A percentile compares a stretch with the other conserved stretches of the same genome.
Evolutionary conservation across 176 grass and related monocot genomes (phyloP).

Genomic region (Carex cristatella): DNA sequence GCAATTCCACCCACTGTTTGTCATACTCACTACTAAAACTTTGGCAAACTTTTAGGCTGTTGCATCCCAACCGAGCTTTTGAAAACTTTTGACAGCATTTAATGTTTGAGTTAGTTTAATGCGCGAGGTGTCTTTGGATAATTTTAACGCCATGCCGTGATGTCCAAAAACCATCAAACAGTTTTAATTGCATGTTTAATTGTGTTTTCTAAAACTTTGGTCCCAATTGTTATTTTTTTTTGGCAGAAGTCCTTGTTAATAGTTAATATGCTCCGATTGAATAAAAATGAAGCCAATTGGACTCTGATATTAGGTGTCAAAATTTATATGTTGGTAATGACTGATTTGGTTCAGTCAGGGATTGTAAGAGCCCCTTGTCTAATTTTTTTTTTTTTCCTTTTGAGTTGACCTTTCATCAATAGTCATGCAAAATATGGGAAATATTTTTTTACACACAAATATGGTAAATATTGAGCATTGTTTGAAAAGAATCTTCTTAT

Average conservation of each 20-base stretch:
- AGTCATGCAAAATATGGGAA: conserved; percentile 10
- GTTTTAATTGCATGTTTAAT: neutral
- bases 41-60: neutral
- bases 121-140: neutral
- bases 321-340: neutral
- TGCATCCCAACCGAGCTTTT: neutral
- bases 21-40: neutral
- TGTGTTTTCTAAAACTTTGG: neutral
- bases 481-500: neutral
- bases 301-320: neutral
- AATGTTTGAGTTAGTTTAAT: neutral
- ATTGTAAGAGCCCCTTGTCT: neutral
- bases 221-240: neutral
- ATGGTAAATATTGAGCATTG: neutral
- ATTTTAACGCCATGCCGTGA: neutral
- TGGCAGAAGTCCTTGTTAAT: neutral
- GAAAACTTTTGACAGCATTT: neutral
- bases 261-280: neutral
- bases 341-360: neutral
- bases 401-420: no score
- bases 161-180: neutral
- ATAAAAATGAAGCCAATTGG: neutral
- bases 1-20: neutral
- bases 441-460: neutral
- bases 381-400: neutral